Evolutionary conservation across 176 grass and related monocot species (phyloP), one percentile per base, ranked within the genome.

Genomic region (Pontederia crassipes): DNA sequence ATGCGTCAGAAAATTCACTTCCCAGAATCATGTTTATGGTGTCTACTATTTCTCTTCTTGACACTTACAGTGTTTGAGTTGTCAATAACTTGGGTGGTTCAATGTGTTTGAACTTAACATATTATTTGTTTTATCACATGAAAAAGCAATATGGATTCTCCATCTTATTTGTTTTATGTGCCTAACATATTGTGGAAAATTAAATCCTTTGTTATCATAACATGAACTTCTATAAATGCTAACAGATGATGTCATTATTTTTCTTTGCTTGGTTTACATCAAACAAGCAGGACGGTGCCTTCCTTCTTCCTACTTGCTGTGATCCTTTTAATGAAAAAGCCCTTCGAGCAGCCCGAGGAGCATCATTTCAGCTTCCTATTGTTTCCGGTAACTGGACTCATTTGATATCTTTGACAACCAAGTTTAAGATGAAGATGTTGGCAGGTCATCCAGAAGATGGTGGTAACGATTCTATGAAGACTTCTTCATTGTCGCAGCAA

Each of bases 241-340:
- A 59, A 13, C 10, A 64, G n/a, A 47, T 10, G 8, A 16, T 49
- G 4, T 16, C 9, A 58, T 16, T 24, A 8, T 24, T 28, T 69
- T 77, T 2, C 8, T 59, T 12, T 9, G 27, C 59, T 11, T 69
- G 49, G 40, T 56, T 83, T 52, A 60, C 52, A 13, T 28, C 67
- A 65, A 58, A 28, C 56, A 18, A 70, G 70, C 81, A 97, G 92
- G 83, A 91, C 80, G 92, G 83, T 27, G 68, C 84, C 40, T 97
- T 85, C 78, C 83, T 97, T 74, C 86, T 97, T 73, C 83, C 80
- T 28, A 70, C 62, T 78, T 97, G 92, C 50, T 97, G 87, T 73
- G 87, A 97, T 59, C 92, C 92, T 64, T 97, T 97, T 68, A 88
- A 97, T 75, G 87, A 97, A 65, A 97, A 97, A 69, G 92, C 81